Evolutionary conservation across 1,284 basidiomycete genomes (phyloP), one percentile per base, ranked within the genome.

Genomic region (Cryptococcus amylolentus): DNA sequence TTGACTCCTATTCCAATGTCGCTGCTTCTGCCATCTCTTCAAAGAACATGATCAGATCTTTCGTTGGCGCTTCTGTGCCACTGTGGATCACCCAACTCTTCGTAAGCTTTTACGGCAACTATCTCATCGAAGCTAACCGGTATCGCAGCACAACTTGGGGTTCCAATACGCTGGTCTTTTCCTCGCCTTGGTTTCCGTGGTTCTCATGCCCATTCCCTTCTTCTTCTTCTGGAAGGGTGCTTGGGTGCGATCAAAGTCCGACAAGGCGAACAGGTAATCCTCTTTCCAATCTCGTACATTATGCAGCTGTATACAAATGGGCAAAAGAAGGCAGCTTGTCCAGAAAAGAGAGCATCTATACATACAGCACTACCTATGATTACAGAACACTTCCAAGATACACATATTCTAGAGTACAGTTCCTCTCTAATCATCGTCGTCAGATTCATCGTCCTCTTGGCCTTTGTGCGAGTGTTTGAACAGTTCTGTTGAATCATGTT

Each of bases 1-100:
- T 73, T 44, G 71, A 73, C 54, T 59, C 58, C 1, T 73, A 72
- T 54, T 53, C 62, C 35, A 52, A 66, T 54, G 64, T 56, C 28
- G 68, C 70, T 1, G 77, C 79, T 1, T 76, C 73, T 12, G 78
- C 77, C 4, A 71, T 80, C 45, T 78, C 81, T 4, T 80, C 80
- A 52, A 82, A 82, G 68, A 81, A 80, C 0, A 72, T 83, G 20
- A 66, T 80, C 49, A 73, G 80, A 27, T 77, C 75, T 7, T 63
- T 79, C 13, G 69, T 77, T 49, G 81, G 80, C 12, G 78, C 75
- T 2, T 62, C 63, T 0, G 69, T 75, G 3, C 71, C 72, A 8
- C 62, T 72, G 20, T 72, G 71, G 71, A 64, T 69, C 45, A 67
- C 64, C 43, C 60, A 63, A 48, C 52, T 64, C 38, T 64, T 67